phyloP scores from a whole-genome alignment of 768 basidiomycete species.

The Lactarius sp. region DNA sequence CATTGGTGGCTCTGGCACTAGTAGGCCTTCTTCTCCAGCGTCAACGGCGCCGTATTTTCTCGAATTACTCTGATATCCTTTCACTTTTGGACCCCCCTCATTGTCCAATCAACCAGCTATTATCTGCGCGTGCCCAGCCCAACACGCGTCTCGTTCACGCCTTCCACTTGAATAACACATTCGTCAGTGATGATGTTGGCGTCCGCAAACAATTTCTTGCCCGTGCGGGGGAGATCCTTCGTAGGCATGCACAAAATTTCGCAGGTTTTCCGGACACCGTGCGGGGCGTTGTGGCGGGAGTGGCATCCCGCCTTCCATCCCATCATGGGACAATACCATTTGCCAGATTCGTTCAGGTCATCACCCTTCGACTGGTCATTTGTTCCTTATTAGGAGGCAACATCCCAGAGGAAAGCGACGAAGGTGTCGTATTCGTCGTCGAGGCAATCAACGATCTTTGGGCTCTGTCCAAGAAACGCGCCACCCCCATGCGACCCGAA shows the following conservation, averaged over 20 bases:
- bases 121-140: constrained; percentile 21
- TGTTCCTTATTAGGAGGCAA: not conserved
- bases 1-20: not conserved
- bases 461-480: constrained; percentile 40
- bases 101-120: constrained; percentile 3
- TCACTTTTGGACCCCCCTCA: not conserved
- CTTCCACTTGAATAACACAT: constrained; percentile 42
- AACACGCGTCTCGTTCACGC: constrained; percentile 27
- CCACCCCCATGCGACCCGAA: constrained; percentile 29
- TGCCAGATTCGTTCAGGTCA: constrained; percentile 2
- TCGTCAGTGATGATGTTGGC: constrained; percentile 39
- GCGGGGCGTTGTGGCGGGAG: not conserved
- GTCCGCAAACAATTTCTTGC: constrained; percentile 37
- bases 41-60: not conserved
- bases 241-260: constrained; percentile 18
- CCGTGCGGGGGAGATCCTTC: constrained; percentile 32
- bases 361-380: not conserved
- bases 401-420: constrained; percentile 15
- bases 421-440: constrained; percentile 31
- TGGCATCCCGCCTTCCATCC: not conserved
- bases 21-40: not conserved
- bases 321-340: not conserved
- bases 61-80: not conserved
- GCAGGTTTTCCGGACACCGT: not conserved
- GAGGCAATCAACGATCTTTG: constrained; percentile 44